These are phyloP conservation scores for Mariannaea elegans DNA, from an alignment of 2,329 filamentous ascomycete genomes.

Conservation along the genomic window DNA sequence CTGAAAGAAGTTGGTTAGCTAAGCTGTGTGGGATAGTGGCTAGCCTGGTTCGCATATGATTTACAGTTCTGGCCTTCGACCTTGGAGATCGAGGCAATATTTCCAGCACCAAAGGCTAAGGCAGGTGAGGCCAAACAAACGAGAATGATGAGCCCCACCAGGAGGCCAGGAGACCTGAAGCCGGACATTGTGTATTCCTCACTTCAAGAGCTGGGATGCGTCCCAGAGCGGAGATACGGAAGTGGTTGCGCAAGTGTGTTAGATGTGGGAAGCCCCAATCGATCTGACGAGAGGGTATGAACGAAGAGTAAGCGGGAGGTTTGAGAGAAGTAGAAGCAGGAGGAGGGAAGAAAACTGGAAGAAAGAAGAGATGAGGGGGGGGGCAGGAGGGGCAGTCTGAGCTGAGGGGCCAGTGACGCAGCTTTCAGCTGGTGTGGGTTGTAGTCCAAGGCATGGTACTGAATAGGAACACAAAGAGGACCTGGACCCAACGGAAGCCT, in stretches of 20 bases:
- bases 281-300: constrained; percentile 29
- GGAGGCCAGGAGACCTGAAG: constrained; percentile 57
- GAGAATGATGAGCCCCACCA: constrained; percentile 67
- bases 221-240: constrained; percentile 20
- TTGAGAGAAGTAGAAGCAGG: constrained; percentile 19
- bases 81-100: constrained; percentile 83
- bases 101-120: constrained; percentile 86
- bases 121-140: constrained; percentile 73
- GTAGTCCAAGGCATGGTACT: constrained; percentile 20
- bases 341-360: constrained; percentile 21
- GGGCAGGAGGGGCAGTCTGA: constrained; percentile 35
- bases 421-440: constrained; percentile 34
- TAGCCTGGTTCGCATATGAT: constrained; percentile 36
- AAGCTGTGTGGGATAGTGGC: not conserved
- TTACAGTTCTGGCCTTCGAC: constrained; percentile 85
- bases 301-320: not conserved
- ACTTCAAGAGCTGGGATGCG: constrained; percentile 30
- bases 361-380: constrained; percentile 8
- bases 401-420: constrained; percentile 42
- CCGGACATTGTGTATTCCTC: constrained; percentile 53
- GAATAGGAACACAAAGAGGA: constrained; percentile 27
- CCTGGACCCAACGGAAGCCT: constrained; percentile 11
- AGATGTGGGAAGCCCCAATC: constrained; percentile 27
- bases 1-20: constrained; percentile 46
- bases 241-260: constrained; percentile 18